These are phyloP conservation scores for Cucurbita pepo DNA, from an alignment of 306 rosid genomes.

Conservation along the genomic window DNA sequence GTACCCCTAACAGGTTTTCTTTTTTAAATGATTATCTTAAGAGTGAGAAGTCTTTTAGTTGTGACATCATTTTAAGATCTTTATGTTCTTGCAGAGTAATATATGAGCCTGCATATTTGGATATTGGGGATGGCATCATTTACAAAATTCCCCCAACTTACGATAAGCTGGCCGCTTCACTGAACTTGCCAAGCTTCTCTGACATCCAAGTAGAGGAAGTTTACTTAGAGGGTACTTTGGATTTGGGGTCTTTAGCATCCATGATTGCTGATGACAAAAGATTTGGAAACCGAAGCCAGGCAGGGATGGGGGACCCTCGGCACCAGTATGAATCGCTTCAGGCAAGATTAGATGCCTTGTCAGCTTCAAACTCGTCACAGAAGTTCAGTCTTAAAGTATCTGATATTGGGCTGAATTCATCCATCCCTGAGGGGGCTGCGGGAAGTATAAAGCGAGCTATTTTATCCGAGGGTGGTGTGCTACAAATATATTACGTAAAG, in stretches of 20 bases:
- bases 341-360: conserved; percentile 45
- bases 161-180: conserved; percentile 51
- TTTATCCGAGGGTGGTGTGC: conserved; percentile 87
- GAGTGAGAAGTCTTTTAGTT: not conserved
- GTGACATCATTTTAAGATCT: not conserved
- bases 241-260: conserved; percentile 85
- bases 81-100: conserved; percentile 34
- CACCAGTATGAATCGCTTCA: conserved; percentile 74
- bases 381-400: conserved; percentile 68
- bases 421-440: conserved; percentile 97
- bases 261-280: conserved; percentile 77
- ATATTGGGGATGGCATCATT: conserved; percentile 72
- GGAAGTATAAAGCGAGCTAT: conserved; percentile 83
- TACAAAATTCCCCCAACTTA: conserved; percentile 84
- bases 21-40: not conserved
- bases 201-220: conserved; percentile 78
- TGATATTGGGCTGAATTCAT: conserved; percentile 51
- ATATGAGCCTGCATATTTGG: conserved; percentile 78
- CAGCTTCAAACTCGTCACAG: conserved; percentile 49
- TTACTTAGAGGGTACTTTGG: conserved; percentile 81
- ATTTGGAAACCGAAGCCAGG: conserved; percentile 41
- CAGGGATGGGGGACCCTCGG: conserved; percentile 74
- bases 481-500: conserved; percentile 87
- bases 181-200: conserved; percentile 71
- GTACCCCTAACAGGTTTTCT: conserved; percentile 47